Conservation (phyloP, 176 grass and related monocot genomes). For the Secale cereale region DNA sequence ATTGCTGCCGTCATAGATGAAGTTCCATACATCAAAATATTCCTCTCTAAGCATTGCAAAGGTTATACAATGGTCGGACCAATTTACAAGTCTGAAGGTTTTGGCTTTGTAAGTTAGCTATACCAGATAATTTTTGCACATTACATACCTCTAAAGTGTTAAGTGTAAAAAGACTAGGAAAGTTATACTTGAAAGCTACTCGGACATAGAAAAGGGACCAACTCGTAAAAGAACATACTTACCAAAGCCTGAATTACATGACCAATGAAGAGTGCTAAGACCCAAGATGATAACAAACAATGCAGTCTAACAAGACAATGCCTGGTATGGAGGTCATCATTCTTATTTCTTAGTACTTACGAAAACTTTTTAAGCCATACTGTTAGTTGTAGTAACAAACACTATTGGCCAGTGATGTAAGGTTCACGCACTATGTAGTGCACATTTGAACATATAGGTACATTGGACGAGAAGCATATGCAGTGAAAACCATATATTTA, state of each 20-base stretch:
- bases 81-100: slow-evolving; percentile 56
- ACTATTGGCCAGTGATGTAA: neutral
- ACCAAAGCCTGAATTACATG: neutral
- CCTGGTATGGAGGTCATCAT: slow-evolving; percentile 1
- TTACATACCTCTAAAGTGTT: neutral
- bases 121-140: neutral
- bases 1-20: slow-evolving; percentile 43
- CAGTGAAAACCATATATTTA: neutral
- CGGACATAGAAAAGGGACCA: neutral
- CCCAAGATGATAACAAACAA: neutral
- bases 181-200: neutral
- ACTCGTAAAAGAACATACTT: neutral
- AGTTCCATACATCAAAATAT: slow-evolving; percentile 44
- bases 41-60: slow-evolving; percentile 48
- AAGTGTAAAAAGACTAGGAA: neutral
- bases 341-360: neutral
- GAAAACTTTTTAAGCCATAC: neutral
- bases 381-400: neutral
- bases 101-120: slow-evolving; percentile 53
- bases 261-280: neutral
- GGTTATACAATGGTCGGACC: slow-evolving; percentile 55
- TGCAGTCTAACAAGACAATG: neutral
- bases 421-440: neutral
- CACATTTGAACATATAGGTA: neutral
- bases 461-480: neutral